Evolutionary conservation across 2,329 filamentous ascomycete species (phyloP).

Genomic region (Aspergillus terreus): DNA sequence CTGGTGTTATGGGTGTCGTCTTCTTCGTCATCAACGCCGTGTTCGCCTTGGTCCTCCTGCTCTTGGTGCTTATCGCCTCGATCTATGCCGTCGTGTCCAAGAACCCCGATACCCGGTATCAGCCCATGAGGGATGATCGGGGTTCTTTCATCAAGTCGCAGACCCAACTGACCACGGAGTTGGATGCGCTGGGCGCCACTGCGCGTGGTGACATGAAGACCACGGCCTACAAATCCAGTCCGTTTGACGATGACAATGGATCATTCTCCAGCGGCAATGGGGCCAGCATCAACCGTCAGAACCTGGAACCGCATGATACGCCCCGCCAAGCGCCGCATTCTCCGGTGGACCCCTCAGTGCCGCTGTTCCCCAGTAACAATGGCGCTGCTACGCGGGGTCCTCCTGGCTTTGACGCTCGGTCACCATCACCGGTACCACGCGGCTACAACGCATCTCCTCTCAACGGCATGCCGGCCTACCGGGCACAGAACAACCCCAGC

Average conservation of each 20-base stretch:
- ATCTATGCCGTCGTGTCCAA: slow-evolving; percentile 80
- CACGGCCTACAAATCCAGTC: slow-evolving; percentile 54
- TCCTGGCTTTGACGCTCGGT: slow-evolving; percentile 35
- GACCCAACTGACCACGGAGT: slow-evolving; percentile 77
- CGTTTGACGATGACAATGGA: slow-evolving; percentile 69
- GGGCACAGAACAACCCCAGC: slow-evolving; percentile 53
- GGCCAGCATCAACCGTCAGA: slow-evolving; percentile 49
- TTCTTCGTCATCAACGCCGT: slow-evolving; percentile 85
- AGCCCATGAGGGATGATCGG: slow-evolving; percentile 93
- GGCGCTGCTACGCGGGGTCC: slow-evolving; percentile 35
- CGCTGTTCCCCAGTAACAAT: slow-evolving; percentile 44
- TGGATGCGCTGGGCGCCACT: slow-evolving; percentile 84
- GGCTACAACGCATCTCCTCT: slow-evolving; percentile 31
- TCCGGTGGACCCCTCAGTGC: slow-evolving; percentile 46
- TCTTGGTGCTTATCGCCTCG: slow-evolving; percentile 76
- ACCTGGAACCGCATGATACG: slow-evolving; percentile 33
- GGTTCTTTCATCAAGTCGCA: slow-evolving; percentile 98
- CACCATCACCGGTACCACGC: slow-evolving; percentile 32
- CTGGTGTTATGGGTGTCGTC: slow-evolving; percentile 81
- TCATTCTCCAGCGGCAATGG: slow-evolving; percentile 56
- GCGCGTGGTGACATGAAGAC: slow-evolving; percentile 73
- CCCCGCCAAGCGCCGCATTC: slow-evolving; percentile 44
- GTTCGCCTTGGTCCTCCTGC: slow-evolving; percentile 75
- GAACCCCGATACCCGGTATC: slow-evolving; percentile 91
- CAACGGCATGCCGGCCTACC: slow-evolving; percentile 34